These are phyloP conservation scores for Rhynchospora pubera DNA, from an alignment of 176 grass and related monocot species.

Conservation along the genomic window DNA sequence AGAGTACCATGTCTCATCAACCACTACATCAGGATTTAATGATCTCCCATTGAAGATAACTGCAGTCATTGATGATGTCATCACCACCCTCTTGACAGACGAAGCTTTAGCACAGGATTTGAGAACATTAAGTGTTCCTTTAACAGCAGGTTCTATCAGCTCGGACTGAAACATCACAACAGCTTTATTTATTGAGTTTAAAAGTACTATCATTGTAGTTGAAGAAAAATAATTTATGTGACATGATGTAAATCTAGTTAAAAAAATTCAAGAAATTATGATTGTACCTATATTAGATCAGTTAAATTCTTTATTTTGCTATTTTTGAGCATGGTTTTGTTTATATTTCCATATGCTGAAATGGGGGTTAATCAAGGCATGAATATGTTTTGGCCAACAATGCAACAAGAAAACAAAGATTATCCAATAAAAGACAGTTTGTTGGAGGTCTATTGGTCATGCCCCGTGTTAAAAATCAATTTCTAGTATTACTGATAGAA, in stretches of 20 bases:
- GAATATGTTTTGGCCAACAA: neutral
- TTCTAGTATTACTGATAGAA: neutral
- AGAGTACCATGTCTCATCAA: constrained; percentile 35
- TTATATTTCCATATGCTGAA: neutral
- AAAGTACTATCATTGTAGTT: neutral
- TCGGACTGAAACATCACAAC: neutral
- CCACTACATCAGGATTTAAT: constrained; percentile 16
- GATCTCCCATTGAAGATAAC: constrained; percentile 6
- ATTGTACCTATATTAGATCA: neutral
- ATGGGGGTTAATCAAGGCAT: neutral
- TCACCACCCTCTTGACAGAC: constrained; percentile 26
- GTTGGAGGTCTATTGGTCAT: neutral
- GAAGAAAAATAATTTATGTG: neutral
- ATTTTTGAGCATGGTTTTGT: neutral
- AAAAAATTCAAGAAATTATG: neutral
- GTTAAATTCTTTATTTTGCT: neutral
- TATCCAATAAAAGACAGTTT: neutral
- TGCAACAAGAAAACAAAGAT: neutral
- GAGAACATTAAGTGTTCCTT: constrained; percentile 34
- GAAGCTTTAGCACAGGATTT: constrained; percentile 25
- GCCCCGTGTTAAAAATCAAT: no score
- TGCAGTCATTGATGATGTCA: constrained; percentile 39
- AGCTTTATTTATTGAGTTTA: neutral
- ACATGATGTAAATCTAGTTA: neutral
- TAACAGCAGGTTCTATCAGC: constrained; percentile 28